Conservation (phyloP, 2,329 filamentous ascomycete genomes). For the Geosmithia flava region DNA sequence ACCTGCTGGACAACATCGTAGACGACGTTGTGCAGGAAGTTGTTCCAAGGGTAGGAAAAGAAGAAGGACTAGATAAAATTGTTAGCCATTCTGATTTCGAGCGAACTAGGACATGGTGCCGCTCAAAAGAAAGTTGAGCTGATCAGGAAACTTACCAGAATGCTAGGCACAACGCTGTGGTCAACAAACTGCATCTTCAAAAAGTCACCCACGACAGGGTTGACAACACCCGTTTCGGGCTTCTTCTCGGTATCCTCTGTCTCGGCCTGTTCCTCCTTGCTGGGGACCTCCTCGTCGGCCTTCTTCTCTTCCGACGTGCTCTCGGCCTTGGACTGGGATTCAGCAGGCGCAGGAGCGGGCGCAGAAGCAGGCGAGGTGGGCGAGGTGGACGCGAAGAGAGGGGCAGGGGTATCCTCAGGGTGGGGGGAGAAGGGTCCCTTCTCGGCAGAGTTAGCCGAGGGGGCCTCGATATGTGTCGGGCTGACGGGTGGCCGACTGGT, state of each 20-base stretch:
- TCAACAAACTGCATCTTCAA: slow-evolving; percentile 96
- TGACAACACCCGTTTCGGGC: slow-evolving; percentile 9
- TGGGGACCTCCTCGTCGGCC: not conserved
- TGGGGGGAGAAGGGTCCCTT: slow-evolving; percentile 31
- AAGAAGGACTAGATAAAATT: slow-evolving; percentile 64
- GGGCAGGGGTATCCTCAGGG: slow-evolving; percentile 56
- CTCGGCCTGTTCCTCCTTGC: not conserved
- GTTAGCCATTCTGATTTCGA: slow-evolving; percentile 5
- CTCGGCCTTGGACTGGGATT: slow-evolving; percentile 14
- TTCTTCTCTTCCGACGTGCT: not conserved
- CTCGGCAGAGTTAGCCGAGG: not conserved
- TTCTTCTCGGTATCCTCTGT: not conserved
- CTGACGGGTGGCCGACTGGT: not conserved
- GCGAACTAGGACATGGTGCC: not conserved
- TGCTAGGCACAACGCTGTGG: slow-evolving; percentile 86
- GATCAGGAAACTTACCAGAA: slow-evolving; percentile 52
- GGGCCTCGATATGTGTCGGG: slow-evolving; percentile 1
- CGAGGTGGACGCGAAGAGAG: slow-evolving; percentile 26
- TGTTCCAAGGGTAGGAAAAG: slow-evolving; percentile 98
- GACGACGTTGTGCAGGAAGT: slow-evolving; percentile 97
- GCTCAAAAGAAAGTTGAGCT: not conserved
- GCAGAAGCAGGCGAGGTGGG: too few relatives aligned
- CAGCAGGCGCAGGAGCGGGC: slow-evolving; percentile 11
- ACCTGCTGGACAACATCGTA: slow-evolving; percentile 99
- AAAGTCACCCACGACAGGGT: slow-evolving; percentile 83